phyloP scores from a whole-genome alignment of 2,329 filamentous ascomycete species.

The Aureobasidium sp. region DNA sequence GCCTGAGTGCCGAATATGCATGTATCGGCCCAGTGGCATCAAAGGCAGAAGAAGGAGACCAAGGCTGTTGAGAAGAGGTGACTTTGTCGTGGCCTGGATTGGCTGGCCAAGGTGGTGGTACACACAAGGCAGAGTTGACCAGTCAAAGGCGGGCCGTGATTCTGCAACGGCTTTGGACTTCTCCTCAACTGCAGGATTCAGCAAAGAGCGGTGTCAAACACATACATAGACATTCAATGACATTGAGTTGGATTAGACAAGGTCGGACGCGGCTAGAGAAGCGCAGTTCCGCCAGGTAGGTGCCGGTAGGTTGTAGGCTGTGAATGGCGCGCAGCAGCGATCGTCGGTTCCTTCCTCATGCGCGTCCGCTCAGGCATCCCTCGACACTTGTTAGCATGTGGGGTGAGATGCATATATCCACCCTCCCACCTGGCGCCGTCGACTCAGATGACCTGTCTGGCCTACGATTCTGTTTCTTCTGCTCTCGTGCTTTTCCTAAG shows the following conservation, averaged over 20 bases:
- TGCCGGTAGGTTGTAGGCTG: not conserved
- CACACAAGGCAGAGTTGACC: not conserved
- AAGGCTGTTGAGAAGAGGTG: not conserved
- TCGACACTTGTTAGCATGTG: conserved; percentile 3
- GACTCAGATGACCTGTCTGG: conserved; percentile 1
- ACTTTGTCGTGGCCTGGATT: conserved; percentile 2
- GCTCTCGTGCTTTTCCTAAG: not conserved
- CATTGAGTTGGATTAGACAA: not conserved
- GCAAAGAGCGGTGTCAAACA: conserved; percentile 12
- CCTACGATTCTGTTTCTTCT: not conserved
- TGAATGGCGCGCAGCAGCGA: not conserved
- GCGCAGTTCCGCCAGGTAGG: not conserved
- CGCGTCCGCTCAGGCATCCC: conserved; percentile 6
- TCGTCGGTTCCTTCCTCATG: conserved; percentile 11
- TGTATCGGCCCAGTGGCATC: not conserved
- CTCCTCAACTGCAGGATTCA: conserved; percentile 2
- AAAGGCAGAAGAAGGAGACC: not conserved
- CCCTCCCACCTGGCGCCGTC: not conserved
- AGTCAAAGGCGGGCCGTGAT: not conserved
- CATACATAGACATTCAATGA: not conserved
- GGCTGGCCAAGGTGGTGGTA: not conserved
- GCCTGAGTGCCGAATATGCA: not conserved
- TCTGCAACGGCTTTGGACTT: conserved; percentile 9
- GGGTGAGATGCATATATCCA: conserved; percentile 12
- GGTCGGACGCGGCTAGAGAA: not conserved